A percentile compares a stretch with the other conserved stretches of the same genome.
phyloP scores from a whole-genome alignment of 257 asterid genomes.

The Thymus quinquecostatus region DNA sequence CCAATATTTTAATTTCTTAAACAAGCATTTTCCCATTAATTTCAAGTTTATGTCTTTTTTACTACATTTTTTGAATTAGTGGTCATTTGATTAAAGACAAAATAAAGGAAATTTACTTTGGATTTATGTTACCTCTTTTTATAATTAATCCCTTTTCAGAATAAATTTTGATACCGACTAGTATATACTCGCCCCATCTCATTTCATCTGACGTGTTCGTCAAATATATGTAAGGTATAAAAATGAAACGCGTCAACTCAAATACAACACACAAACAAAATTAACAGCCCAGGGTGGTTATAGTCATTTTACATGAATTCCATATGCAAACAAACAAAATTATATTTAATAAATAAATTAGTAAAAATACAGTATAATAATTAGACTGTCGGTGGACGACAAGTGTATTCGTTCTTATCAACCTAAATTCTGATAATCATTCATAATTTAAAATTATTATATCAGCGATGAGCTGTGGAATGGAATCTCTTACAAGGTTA shows the following conservation, averaged over 20 bases:
- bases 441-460: slow-evolving; percentile 25
- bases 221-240: too few species aligned
- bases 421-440: slow-evolving; percentile 13
- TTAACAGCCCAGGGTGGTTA: too few species aligned
- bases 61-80: neutral
- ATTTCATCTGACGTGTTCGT: too few species aligned
- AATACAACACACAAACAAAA: too few species aligned
- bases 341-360: neutral
- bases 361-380: neutral
- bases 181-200: too few species aligned
- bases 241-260: too few species aligned
- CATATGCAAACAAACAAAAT: slow-evolving; percentile 15
- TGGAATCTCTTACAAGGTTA: slow-evolving; percentile 31
- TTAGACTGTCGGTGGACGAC: slow-evolving; percentile 14
- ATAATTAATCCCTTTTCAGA: neutral
- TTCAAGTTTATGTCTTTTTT: slow-evolving; percentile 33
- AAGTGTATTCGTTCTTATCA: slow-evolving; percentile 31
- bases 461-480: slow-evolving; percentile 30
- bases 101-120: neutral
- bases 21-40: slow-evolving; percentile 22
- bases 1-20: slow-evolving; percentile 15
- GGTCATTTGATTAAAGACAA: slow-evolving; percentile 6
- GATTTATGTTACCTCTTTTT: neutral
- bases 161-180: neutral
- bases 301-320: slow-evolving; percentile 15